A percentile compares a stretch with the other conserved stretches of the same genome.
Evolutionary conservation across 164 flowering plant species (phyloP).

Genomic region (Taxillus chinensis): DNA sequence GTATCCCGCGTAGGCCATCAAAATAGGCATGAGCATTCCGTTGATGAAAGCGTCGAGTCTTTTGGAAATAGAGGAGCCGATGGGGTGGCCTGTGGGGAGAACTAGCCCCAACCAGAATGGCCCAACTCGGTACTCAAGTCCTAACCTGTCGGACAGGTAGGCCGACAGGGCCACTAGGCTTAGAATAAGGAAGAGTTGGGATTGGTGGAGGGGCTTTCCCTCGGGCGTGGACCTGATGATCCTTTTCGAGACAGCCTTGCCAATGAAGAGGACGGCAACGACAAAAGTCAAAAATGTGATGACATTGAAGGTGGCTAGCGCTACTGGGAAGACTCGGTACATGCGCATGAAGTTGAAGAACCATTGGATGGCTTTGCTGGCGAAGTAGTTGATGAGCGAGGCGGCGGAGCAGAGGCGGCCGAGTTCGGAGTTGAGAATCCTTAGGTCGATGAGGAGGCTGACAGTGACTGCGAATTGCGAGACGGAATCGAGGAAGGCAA

Average conservation of each 20-base stretch:
- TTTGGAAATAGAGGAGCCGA: not conserved
- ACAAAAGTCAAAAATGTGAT: not conserved
- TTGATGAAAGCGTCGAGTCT: not conserved
- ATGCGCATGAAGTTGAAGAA: no score
- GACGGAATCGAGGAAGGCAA: not conserved
- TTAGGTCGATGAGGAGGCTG: not conserved
- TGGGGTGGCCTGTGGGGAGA: not conserved
- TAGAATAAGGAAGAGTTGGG: not conserved
- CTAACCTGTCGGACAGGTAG: not conserved
- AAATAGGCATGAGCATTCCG: not conserved
- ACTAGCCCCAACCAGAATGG: not conserved
- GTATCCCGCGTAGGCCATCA: conserved; percentile 1
- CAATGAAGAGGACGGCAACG: not conserved
- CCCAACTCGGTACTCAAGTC: conserved; percentile 1
- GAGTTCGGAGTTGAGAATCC: not conserved
- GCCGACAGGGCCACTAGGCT: not conserved
- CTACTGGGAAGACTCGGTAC: no score
- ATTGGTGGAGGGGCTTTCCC: not conserved
- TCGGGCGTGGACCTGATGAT: conserved; percentile 1
- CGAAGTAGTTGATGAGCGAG: conserved; percentile 2
- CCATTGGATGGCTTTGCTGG: not conserved
- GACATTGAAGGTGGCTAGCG: not conserved
- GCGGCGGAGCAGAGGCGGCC: conserved; percentile 1
- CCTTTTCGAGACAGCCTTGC: not conserved
- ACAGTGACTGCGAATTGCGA: not conserved